These are phyloP conservation scores for Parietichytrium sp. DNA, from an alignment of 108 stramenopile species.

Conservation along the genomic window DNA sequence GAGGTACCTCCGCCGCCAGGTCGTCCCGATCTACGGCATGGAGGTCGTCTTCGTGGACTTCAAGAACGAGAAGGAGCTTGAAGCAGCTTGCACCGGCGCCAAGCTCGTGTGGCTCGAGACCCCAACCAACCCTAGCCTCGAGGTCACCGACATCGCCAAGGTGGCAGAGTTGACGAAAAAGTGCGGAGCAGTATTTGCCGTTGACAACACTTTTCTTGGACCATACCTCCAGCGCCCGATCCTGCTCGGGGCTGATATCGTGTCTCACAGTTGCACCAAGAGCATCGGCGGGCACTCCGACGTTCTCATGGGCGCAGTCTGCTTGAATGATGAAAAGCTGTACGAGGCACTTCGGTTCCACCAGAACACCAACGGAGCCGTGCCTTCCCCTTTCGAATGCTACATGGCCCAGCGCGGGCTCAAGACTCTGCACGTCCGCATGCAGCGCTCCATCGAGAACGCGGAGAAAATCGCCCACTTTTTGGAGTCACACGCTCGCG, in stretches of 20 bases:
- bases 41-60: constrained; percentile 45
- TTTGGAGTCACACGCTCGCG: constrained; percentile 64
- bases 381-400: constrained; percentile 82
- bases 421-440: constrained; percentile 82
- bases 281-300: constrained; percentile 86
- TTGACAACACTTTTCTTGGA: constrained; percentile 88
- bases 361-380: constrained; percentile 86
- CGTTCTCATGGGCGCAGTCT: constrained; percentile 77
- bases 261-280: constrained; percentile 80
- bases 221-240: constrained; percentile 85
- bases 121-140: constrained; percentile 83
- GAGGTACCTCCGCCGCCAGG: constrained; percentile 59
- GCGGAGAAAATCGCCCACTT: constrained; percentile 71
- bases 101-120: constrained; percentile 83
- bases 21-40: constrained; percentile 44
- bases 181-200: constrained; percentile 66
- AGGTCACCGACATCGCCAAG: constrained; percentile 71
- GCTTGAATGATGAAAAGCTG: constrained; percentile 66
- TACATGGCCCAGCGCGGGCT: constrained; percentile 80
- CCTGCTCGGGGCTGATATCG: constrained; percentile 77
- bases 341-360: constrained; percentile 70
- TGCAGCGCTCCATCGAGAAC: constrained; percentile 67
- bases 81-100: constrained; percentile 46
- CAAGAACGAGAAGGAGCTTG: constrained; percentile 9
- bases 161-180: constrained; percentile 63